A percentile compares a stretch with the other conserved stretches of the same genome.
Evolutionary conservation across 371 early-diverging fungal genomes (phyloP).

Genomic region (Apophysomyces trapeziformis): DNA sequence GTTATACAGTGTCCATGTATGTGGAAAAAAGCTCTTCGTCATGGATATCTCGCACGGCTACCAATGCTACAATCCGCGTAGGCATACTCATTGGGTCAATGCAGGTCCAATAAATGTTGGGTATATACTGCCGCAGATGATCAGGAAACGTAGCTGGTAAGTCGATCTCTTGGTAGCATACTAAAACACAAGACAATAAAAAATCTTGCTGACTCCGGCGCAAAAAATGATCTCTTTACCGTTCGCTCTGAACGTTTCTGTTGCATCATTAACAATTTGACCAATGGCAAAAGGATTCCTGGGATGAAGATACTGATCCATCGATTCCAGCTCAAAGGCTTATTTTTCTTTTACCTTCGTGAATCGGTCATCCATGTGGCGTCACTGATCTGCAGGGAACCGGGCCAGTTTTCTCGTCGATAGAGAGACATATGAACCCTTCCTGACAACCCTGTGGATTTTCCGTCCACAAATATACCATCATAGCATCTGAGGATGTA

Average conservation of each 20-base stretch:
- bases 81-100: constrained; percentile 14
- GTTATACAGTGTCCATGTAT: constrained; percentile 48
- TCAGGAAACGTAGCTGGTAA: constrained; percentile 42
- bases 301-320: not conserved
- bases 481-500: constrained; percentile 62
- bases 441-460: constrained; percentile 51
- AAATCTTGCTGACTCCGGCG: too few relatives aligned
- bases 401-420: constrained; percentile 61
- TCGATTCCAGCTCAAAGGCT: not conserved
- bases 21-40: constrained; percentile 59
- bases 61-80: constrained; percentile 43
- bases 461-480: constrained; percentile 61
- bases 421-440: constrained; percentile 49
- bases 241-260: constrained; percentile 37
- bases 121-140: constrained; percentile 51
- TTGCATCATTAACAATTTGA: constrained; percentile 61
- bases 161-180: constrained; percentile 61
- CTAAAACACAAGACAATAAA: constrained; percentile 20
- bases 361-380: constrained; percentile 50
- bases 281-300: constrained; percentile 62
- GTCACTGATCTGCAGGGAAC: constrained; percentile 56
- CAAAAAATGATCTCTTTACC: constrained; percentile 26
- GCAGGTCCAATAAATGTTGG: constrained; percentile 49
- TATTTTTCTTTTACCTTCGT: constrained; percentile 13
- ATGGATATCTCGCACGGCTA: constrained; percentile 43